Percentiles rank a stretch among this genome's conserved stretches.
Evolutionary conservation across 2,329 filamentous ascomycete species (phyloP).

Genomic region (Pestalotiopsis sp.): DNA sequence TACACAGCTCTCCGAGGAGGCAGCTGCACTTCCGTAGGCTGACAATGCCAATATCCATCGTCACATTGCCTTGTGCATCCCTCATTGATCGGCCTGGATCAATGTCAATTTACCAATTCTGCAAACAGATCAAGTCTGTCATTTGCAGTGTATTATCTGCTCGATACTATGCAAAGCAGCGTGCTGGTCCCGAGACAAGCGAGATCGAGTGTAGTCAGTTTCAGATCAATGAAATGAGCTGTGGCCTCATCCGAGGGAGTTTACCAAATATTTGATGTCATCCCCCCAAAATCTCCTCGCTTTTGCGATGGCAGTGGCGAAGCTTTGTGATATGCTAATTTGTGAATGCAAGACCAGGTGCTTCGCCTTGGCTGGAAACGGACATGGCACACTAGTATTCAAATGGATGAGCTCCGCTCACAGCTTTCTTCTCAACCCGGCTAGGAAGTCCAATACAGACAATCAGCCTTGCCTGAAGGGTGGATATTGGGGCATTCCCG

Average conservation of each 20-base stretch:
- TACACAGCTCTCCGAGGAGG: background rate
- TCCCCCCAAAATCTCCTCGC: background rate
- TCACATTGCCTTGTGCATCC: background rate
- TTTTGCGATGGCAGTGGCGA: background rate
- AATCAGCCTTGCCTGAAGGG: slow-evolving; percentile 2
- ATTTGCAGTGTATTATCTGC: background rate
- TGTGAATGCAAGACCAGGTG: background rate
- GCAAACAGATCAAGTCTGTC: background rate
- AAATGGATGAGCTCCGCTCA: background rate
- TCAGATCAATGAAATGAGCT: too few species aligned
- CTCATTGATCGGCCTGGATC: background rate
- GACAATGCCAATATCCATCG: background rate
- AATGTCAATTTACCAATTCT: background rate
- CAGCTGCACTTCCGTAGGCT: background rate
- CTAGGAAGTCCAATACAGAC: background rate
- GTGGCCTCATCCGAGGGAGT: background rate
- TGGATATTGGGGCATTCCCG: background rate
- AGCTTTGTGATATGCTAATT: background rate
- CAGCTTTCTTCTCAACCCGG: background rate
- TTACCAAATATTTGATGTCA: background rate
- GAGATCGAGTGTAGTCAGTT: background rate
- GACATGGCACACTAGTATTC: background rate
- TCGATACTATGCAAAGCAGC: background rate
- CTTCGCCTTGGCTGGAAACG: background rate
- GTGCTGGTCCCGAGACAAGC: background rate